Conservation (phyloP, 768 basidiomycete species). For the Boletus pseudo-olivaceus region DNA sequence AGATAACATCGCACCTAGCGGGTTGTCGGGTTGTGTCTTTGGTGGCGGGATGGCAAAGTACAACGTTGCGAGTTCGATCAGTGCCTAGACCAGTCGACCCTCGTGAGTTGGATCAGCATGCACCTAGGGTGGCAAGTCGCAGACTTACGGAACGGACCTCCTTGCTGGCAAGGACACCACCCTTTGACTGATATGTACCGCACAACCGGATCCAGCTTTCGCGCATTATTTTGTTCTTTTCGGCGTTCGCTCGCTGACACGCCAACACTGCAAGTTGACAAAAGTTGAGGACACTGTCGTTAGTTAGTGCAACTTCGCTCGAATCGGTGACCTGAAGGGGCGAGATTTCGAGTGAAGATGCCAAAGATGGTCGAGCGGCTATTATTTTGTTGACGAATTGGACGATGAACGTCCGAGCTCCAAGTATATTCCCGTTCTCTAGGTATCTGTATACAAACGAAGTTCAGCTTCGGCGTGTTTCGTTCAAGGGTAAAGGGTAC, state of each 20-base stretch:
- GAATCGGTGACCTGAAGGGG: slow-evolving; percentile 43
- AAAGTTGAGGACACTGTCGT: slow-evolving; percentile 80
- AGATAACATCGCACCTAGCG: slow-evolving; percentile 86
- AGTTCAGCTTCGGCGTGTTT: slow-evolving; percentile 1
- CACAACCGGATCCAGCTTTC: slow-evolving; percentile 85
- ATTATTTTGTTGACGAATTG: slow-evolving; percentile 68
- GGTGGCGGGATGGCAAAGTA: slow-evolving; percentile 90
- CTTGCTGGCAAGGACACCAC: slow-evolving; percentile 54
- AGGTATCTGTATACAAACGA: slow-evolving; percentile 52
- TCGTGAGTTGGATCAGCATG: background rate
- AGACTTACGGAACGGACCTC: slow-evolving; percentile 62
- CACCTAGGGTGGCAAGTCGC: background rate
- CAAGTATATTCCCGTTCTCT: slow-evolving; percentile 85
- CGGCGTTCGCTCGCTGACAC: slow-evolving; percentile 84
- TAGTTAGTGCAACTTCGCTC: slow-evolving; percentile 73
- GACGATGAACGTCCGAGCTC: slow-evolving; percentile 88
- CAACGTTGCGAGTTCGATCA: slow-evolving; percentile 63
- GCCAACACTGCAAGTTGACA: slow-evolving; percentile 83
- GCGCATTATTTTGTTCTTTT: slow-evolving; percentile 69
- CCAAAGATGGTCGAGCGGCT: slow-evolving; percentile 39
- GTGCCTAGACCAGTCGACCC: slow-evolving; percentile 40
- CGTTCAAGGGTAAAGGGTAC: slow-evolving; percentile 10
- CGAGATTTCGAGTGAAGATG: slow-evolving; percentile 38
- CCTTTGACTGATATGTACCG: slow-evolving; percentile 76
- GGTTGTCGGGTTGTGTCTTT: slow-evolving; percentile 65